Evolutionary conservation across 352 stramenopile genomes (phyloP).

Genomic region (Pythium sukuiense): DNA sequence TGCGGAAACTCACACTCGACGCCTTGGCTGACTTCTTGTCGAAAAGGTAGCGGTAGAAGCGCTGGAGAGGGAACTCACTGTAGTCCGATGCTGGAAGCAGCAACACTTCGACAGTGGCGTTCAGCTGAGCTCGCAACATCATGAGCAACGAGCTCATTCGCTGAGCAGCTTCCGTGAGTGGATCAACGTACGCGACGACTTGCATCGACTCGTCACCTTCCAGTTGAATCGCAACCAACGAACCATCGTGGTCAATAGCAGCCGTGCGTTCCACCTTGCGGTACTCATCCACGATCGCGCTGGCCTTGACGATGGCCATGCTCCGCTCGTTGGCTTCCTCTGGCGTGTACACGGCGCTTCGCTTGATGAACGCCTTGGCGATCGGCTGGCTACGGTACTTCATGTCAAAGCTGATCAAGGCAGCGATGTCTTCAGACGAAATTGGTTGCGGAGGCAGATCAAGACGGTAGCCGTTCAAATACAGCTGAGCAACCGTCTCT

Average conservation of each 20-base stretch:
- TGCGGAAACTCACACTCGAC: constrained; percentile 68
- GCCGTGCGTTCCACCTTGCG: constrained; percentile 46
- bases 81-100: constrained; percentile 69
- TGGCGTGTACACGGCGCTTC: constrained; percentile 41
- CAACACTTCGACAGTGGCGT: constrained; percentile 69
- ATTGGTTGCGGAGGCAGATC: constrained; percentile 53
- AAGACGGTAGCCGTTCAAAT: constrained; percentile 72
- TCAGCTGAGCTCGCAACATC: constrained; percentile 74
- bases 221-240: constrained; percentile 39
- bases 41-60: constrained; percentile 93
- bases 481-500: constrained; percentile 43
- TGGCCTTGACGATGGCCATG: constrained; percentile 72
- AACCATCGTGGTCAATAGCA: constrained; percentile 36
- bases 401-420: constrained; percentile 67
- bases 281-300: constrained; percentile 79
- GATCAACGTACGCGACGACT: constrained; percentile 88
- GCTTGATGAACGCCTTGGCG: constrained; percentile 70
- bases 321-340: constrained; percentile 62
- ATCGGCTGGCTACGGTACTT: constrained; percentile 71
- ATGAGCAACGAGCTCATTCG: constrained; percentile 85
- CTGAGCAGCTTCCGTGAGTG: constrained; percentile 88
- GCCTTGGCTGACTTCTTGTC: constrained; percentile 47
- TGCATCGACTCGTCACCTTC: constrained; percentile 51
- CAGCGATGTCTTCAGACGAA: constrained; percentile 58
- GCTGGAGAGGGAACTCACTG: constrained; percentile 87